Evolutionary conservation across 345 rosid species (phyloP), one percentile per base, ranked within the genome.

Genomic region (Populus deltoides): DNA sequence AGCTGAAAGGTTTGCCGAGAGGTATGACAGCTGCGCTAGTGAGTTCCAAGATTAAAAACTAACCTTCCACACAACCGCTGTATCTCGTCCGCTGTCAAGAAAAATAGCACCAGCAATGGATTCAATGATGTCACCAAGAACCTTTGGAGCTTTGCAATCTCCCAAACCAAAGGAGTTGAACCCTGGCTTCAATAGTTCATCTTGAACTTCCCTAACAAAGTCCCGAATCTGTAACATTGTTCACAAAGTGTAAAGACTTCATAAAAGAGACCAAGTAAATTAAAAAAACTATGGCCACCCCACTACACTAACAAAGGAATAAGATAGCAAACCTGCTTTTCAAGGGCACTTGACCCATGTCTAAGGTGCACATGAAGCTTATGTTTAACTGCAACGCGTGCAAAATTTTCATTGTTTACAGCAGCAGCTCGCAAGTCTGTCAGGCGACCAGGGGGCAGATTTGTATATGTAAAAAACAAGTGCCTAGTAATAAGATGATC

Each of bases 391-490:
- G 98, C 97, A 68, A 96, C 97, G 68, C 98, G 98, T 25, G 99
- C 98, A 74, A 96, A 96, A 51, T 96, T 96, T 81, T 96, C 99
- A 74, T 96, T 96, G 86, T 96, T 96, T 70, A 96, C 99, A 74
- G 99, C 99, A 65, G 99, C 98, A 80, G 98, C 99, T 76, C 99
- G 91, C 77, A 96, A 87, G 87, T 96, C 99, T 17, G 99, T 96
- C 88, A 96, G 86, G 45, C 98, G 91, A 53, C 99, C 99, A 33
- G 99, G 99, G 36, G 99, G 97, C 63, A 96, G 92, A 83, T 91
- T 83, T 18, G 97, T 90, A 77, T 96, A 92, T 0, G 95, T 90
- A 89, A 96, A 96, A 85, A 96, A 96, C 83, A 96, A 82, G 78
- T 93, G 97, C 87, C 72, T 87, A 3, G 98, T 96, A 43, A 96